These are phyloP conservation scores for Chlamydomonas sp. DNA, from an alignment of 139 green algal species.

Conservation along the genomic window DNA sequence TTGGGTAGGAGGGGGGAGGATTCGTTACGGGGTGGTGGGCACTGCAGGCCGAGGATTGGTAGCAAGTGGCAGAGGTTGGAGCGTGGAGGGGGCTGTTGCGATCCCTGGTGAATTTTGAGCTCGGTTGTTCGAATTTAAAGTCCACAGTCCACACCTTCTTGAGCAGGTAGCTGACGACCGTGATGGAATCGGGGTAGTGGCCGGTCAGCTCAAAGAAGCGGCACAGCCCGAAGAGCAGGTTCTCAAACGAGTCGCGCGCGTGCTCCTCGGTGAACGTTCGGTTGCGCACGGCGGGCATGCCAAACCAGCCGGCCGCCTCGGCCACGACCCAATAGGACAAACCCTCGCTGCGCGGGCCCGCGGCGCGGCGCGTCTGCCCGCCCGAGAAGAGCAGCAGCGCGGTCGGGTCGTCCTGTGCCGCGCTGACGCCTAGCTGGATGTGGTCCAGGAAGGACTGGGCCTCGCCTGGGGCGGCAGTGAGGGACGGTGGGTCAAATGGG, in stretches of 20 bases:
- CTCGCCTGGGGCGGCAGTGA: constrained; percentile 41
- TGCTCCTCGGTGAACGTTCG: constrained; percentile 66
- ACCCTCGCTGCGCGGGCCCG: constrained; percentile 66
- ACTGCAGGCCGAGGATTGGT: too few relatives aligned
- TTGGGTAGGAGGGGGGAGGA: too few relatives aligned
- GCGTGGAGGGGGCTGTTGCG: too few relatives aligned
- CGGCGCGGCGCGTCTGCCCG: constrained; percentile 50
- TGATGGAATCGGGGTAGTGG: constrained; percentile 68
- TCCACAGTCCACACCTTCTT: too few relatives aligned
- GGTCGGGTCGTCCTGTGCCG: constrained; percentile 53
- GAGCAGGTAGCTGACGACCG: constrained; percentile 83
- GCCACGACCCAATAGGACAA: constrained; percentile 74
- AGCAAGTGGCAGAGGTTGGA: too few relatives aligned
- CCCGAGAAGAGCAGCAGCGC: constrained; percentile 74
- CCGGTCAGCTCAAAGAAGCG: constrained; percentile 52
- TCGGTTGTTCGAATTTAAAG: too few relatives aligned
- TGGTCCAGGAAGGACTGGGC: constrained; percentile 76
- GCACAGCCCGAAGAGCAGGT: constrained; percentile 87
- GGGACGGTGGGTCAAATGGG: background rate
- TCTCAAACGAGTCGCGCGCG: constrained; percentile 86
- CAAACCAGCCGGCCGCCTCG: constrained; percentile 61
- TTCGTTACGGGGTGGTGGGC: too few relatives aligned
- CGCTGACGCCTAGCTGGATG: constrained; percentile 66
- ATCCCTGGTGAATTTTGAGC: too few relatives aligned
- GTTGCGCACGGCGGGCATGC: constrained; percentile 30